Percentiles rank a stretch among this genome's conserved stretches.
Conservation (phyloP, 805 yeast genomes). For the Metschnikowia bowlesiae region DNA sequence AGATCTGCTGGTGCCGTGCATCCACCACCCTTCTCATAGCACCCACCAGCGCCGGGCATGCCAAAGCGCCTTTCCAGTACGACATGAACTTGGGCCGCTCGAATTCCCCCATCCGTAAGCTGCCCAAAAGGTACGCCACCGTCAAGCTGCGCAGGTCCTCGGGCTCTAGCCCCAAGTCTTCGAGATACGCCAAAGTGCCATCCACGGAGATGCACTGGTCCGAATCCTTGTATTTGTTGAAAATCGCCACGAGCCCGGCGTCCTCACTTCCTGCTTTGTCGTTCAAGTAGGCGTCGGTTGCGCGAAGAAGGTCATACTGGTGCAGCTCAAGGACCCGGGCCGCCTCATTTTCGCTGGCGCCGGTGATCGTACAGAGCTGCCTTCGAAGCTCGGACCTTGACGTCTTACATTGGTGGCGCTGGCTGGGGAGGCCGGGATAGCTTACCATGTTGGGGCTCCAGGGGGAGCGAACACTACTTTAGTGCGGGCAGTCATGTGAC, state of each 20-base stretch:
- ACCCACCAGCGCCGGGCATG: constrained; percentile 14
- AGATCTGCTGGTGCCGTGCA: constrained; percentile 3
- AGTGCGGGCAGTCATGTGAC: not conserved
- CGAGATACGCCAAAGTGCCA: constrained; percentile 67
- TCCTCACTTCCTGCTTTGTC: constrained; percentile 1
- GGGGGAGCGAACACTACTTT: not conserved
- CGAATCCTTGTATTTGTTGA: constrained; percentile 27
- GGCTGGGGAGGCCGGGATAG: not conserved
- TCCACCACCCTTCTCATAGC: constrained; percentile 41
- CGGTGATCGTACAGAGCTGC: constrained; percentile 41
- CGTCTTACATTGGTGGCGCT: constrained; percentile 9
- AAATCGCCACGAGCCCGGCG: constrained; percentile 24
- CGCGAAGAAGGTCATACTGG: constrained; percentile 27
- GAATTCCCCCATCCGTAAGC: constrained; percentile 66
- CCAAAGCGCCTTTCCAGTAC: constrained; percentile 48
- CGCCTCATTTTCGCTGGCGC: constrained; percentile 31
- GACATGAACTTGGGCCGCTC: constrained; percentile 43
- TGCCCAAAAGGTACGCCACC: constrained; percentile 62
- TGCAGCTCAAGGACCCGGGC: constrained; percentile 29
- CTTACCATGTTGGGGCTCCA: not conserved
- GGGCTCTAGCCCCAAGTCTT: constrained; percentile 63
- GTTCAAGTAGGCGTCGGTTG: constrained; percentile 28
- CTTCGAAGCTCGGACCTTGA: constrained; percentile 17
- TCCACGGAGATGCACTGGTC: constrained; percentile 58
- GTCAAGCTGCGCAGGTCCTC: constrained; percentile 73